These are phyloP conservation scores for Lactarius psammicola DNA, from an alignment of 768 basidiomycete genomes.

Conservation along the genomic window DNA sequence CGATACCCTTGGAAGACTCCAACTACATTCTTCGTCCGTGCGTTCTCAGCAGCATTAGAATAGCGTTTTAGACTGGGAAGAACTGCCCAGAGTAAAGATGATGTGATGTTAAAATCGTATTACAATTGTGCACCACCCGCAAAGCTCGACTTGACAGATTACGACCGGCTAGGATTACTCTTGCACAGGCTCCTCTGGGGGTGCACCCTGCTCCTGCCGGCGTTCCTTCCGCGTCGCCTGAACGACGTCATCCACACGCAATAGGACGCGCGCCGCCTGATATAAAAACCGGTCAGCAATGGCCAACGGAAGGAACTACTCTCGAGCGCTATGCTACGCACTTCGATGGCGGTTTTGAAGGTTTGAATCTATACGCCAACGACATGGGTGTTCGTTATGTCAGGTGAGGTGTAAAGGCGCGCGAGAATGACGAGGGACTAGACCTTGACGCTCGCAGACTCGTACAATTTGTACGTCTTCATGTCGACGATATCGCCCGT, in stretches of 20 bases:
- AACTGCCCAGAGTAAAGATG: neutral
- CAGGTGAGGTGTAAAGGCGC: conserved; percentile 15
- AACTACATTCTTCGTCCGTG: neutral
- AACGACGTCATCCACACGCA: conserved; percentile 93
- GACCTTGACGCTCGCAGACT: conserved; percentile 95
- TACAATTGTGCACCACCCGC: conserved; percentile 12
- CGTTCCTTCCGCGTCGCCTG: conserved; percentile 79
- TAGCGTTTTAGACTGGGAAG: neutral
- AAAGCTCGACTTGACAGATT: neutral
- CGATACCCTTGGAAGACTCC: neutral
- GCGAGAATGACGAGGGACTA: neutral
- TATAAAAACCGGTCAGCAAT: conserved; percentile 8
- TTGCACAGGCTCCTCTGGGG: conserved; percentile 58
- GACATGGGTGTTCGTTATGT: neutral
- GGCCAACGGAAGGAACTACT: neutral
- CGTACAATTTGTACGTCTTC: conserved; percentile 91
- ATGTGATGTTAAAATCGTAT: neutral
- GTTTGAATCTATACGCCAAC: conserved; percentile 71
- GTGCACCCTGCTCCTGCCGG: conserved; percentile 49
- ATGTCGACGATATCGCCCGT: conserved; percentile 96
- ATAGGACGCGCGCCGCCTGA: conserved; percentile 83
- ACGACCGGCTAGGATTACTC: conserved; percentile 16
- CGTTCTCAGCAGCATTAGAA: neutral
- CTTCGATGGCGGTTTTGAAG: conserved; percentile 95
- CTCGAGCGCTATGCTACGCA: conserved; percentile 32